Percentiles rank a stretch among this genome's conserved stretches.
Conservation (phyloP, 805 yeast genomes). For the Peterozyma toletana region DNA sequence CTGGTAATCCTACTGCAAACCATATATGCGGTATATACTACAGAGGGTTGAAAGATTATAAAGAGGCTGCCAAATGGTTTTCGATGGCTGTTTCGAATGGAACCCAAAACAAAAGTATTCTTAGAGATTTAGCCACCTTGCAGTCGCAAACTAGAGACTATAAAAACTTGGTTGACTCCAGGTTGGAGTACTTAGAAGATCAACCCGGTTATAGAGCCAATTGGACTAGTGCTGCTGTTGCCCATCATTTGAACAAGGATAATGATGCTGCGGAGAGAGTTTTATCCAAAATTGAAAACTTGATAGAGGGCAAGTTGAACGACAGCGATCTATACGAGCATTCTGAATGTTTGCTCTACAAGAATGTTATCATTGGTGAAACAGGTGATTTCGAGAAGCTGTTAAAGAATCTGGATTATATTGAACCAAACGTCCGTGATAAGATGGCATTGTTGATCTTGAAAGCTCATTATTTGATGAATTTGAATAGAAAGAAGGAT, state of each 20-base stretch:
- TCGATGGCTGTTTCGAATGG: slow-evolving; percentile 70
- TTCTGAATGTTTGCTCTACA: slow-evolving; percentile 73
- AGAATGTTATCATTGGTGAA: slow-evolving; percentile 56
- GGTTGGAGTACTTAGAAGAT: slow-evolving; percentile 62
- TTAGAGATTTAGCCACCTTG: slow-evolving; percentile 74
- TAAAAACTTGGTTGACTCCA: slow-evolving; percentile 50
- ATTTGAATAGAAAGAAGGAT: slow-evolving; percentile 48
- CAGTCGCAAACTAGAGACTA: slow-evolving; percentile 78
- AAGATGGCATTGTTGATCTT: slow-evolving; percentile 55
- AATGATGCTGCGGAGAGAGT: slow-evolving; percentile 64
- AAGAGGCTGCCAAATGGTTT: slow-evolving; percentile 75
- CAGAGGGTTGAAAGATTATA: slow-evolving; percentile 60
- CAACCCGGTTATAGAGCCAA: slow-evolving; percentile 81
- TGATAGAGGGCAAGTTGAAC: slow-evolving; percentile 60
- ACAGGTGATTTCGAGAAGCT: slow-evolving; percentile 61
- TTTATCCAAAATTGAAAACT: slow-evolving; percentile 65
- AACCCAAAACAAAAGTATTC: slow-evolving; percentile 67
- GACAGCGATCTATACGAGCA: slow-evolving; percentile 69
- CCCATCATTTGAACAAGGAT: slow-evolving; percentile 71
- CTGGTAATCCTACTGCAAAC: slow-evolving; percentile 57
- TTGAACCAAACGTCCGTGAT: slow-evolving; percentile 41
- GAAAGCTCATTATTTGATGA: slow-evolving; percentile 55
- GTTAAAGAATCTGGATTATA: slow-evolving; percentile 45
- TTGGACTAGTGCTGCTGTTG: slow-evolving; percentile 85
- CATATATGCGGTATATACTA: slow-evolving; percentile 85